phyloP scores from a whole-genome alignment of 768 basidiomycete species.

The Hygrophorus pudorinus region DNA sequence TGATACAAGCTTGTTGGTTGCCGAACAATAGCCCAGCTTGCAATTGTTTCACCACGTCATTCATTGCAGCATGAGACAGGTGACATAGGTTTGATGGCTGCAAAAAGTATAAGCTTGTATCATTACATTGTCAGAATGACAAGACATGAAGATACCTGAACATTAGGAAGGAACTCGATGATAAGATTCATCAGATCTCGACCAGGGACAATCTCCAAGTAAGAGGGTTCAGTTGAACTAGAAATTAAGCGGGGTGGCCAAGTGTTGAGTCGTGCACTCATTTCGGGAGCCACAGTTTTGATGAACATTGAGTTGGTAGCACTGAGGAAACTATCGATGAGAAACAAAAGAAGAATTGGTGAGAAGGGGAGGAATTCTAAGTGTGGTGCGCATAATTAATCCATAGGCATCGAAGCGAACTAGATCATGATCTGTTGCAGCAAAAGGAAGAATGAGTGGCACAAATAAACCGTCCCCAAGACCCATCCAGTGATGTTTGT shows the following conservation, averaged over 20 bases:
- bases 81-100: background rate
- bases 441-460: background rate
- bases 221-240: background rate
- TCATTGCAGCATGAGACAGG: background rate
- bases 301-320: background rate
- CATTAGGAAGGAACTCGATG: background rate
- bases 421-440: background rate
- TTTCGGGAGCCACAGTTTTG: constrained; percentile 1
- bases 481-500: constrained; percentile 1
- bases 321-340: background rate
- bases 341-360: constrained; percentile 3
- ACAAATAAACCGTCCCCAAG: constrained; percentile 2
- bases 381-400: background rate
- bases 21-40: background rate
- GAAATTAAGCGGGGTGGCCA: constrained; percentile 1
- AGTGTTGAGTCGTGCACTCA: background rate
- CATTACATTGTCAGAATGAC: background rate
- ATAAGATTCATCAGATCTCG: constrained; percentile 1
- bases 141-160: background rate
- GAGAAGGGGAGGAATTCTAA: constrained; percentile 4
- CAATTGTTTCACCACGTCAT: background rate
- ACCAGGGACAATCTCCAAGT: background rate
- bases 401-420: constrained; percentile 3
- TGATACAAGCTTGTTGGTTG: background rate
- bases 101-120: background rate